Evolutionary conservation across 345 rosid genomes (phyloP), one percentile per base, ranked within the genome.

Genomic region (Linum tenue): DNA sequence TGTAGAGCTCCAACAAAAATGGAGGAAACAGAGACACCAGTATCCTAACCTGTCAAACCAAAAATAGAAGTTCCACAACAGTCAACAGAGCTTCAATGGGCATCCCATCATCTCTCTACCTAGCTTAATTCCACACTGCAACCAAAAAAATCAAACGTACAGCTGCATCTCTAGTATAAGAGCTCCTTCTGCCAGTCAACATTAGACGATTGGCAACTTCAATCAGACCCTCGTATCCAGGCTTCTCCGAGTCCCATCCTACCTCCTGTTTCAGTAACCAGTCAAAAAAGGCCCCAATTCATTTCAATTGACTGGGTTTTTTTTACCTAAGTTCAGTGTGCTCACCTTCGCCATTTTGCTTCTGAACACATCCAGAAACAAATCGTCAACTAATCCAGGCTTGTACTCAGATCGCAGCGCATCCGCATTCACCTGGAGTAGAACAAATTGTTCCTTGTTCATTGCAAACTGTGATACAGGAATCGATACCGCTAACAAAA

Each of bases 241-340:
- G 86, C 81, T 81, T 87, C 74, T 85, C 81, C 3, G 96, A 92
- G 80, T 92, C 94, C 95, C 85, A 82, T 75, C 98, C 97, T 50
- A 87, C 90, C 80, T 87, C 98, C 98, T 92, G 79, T 74, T 57
- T 36, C 5, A 58, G 37, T 35, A 58, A 6, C 37, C 35, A 10
- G 7, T 58, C 37, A 58, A 58, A 58, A 16, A 10, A 5, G 5
- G 12, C 5, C 5, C 38, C 5, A 17, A 4, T 10, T 17, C 6
- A 16, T 58, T 38, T 58, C 35, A 16, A 5, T 58, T 4, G 35
- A 31, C 17, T 7, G 5, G 5, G 3, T 16, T 58, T 5, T 58
- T 58, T 16, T 58, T 35, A 17, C 61, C 3, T 22, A 3, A 22
- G 9, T 16, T 77, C 67, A 4, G 50, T 63, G 44, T 75, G 56